Base-by-base conservation (phyloP, 2,329 filamentous ascomycete genomes). In the Microdochium bolleyi region DNA sequence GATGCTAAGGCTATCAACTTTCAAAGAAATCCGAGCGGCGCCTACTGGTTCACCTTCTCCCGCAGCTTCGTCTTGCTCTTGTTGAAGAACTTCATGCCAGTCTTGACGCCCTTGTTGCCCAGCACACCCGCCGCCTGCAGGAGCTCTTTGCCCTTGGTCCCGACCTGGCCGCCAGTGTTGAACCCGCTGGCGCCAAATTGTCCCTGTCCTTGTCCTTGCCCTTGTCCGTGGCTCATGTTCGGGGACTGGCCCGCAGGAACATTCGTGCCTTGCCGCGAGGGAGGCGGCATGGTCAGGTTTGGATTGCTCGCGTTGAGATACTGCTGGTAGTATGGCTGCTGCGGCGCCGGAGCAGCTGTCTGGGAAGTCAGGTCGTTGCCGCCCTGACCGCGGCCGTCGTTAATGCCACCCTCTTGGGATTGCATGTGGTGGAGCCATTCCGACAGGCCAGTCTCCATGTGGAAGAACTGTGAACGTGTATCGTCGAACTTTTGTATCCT, bases 31-130 rank as follows among this genome's bases (percentile, higher is more conserved):
- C 27, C 27, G 27, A 11, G 5, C 5, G 5, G 5, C 27, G 27
- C 27, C 27, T 30, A 30, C 89, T 95, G 95, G 71, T 94, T 89
- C 65, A 84, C 83, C 58, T 80, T 81, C 66, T 78, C 80, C 57
- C 79, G 76, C 67, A 96, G 84, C 70, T 89, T 92, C 72, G 82
- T 92, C 73, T 88, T 92, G 60, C 92, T 89, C 73, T 95, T 95
- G 59, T 88, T 90, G 68, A 96, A 85, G 58, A 96, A 71, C 51
- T 92, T 92, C 74, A 96, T 96, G 49, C 92, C 91, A 54, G 90
- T 89, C 66, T 89, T 91, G 73, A 88, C 89, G 59, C 92, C 90
- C 51, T 92, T 92, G 72, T 96, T 96, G 52, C 92, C 91, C 58
- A 91, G 90, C 64, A 88, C 89, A 51, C 89, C 90, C 52, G 92